Conservation (phyloP, 495 filamentous ascomycete genomes). For the Talaromyces borbonicus region DNA sequence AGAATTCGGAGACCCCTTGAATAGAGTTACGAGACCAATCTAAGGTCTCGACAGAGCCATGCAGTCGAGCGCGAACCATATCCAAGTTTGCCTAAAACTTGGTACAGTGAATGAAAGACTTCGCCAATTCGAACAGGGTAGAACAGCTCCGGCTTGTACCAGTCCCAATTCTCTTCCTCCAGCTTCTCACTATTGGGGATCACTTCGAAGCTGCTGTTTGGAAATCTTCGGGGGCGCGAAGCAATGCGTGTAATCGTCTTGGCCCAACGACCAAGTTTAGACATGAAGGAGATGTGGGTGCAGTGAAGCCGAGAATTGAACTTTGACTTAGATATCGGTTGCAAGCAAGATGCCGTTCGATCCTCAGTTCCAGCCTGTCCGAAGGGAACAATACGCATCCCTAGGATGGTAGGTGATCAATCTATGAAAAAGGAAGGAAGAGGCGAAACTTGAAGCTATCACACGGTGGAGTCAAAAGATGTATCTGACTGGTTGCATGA, state of each 20-base stretch:
- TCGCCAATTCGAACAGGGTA: constrained; percentile 38
- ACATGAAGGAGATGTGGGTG: no score
- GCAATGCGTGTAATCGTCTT: no score
- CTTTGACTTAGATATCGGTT: no score
- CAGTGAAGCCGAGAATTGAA: no score
- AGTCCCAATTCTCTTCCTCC: constrained; percentile 33
- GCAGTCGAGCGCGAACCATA: constrained; percentile 36
- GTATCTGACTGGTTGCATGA: neutral
- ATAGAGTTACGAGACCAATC: neutral
- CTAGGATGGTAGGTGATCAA: no score
- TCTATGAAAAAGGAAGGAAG: no score
- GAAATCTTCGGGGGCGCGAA: neutral
- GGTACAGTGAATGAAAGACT: constrained; percentile 26
- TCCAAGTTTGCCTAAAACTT: constrained; percentile 40
- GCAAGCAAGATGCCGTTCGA: no score
- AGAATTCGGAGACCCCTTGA: neutral
- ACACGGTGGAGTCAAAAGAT: no score
- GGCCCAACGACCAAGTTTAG: no score
- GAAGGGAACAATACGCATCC: no score
- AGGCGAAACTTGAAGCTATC: no score
- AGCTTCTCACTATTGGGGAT: neutral
- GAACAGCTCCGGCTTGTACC: constrained; percentile 24
- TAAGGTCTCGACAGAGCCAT: constrained; percentile 40
- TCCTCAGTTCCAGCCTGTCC: no score
- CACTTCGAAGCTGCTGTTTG: neutral